These are phyloP conservation scores for Blastomyces emzantsi DNA, from an alignment of 2,329 filamentous ascomycete species.

Conservation along the genomic window DNA sequence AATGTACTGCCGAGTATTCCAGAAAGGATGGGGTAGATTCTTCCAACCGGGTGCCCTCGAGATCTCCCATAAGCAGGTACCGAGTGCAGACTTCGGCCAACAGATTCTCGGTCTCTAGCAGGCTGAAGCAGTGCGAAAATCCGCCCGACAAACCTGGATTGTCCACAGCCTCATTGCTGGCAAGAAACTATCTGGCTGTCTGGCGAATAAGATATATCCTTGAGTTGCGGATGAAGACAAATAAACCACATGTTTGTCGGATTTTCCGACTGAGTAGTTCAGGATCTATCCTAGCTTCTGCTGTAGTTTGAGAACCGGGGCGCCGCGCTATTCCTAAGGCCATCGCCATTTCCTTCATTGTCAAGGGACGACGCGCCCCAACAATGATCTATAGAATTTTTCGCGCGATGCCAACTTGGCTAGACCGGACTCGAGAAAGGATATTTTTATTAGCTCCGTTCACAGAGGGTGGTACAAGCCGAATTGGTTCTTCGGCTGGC, in stretches of 20 bases:
- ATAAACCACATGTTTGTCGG: constrained; percentile 20
- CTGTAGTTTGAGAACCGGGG: too few species aligned
- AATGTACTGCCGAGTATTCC: background rate
- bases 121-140: too few species aligned
- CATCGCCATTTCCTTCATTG: constrained; percentile 20
- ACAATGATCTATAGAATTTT: constrained; percentile 21
- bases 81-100: background rate
- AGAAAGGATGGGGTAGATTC: background rate
- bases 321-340: constrained; percentile 15
- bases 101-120: background rate
- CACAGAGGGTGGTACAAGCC: constrained; percentile 18
- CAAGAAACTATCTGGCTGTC: constrained; percentile 24
- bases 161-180: background rate
- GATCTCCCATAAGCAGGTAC: background rate
- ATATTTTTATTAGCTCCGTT: constrained; percentile 25
- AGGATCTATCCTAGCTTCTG: constrained; percentile 9
- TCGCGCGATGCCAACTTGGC: background rate
- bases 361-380: constrained; percentile 21
- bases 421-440: constrained; percentile 10
- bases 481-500: constrained; percentile 13
- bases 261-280: constrained; percentile 10
- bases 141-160: background rate
- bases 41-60: background rate
- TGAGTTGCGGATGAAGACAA: constrained; percentile 20
- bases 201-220: constrained; percentile 23